Evolutionary conservation across 1,139 yeast species (phyloP), one percentile per base, ranked within the genome.

Genomic region (Pichia sp.): DNA sequence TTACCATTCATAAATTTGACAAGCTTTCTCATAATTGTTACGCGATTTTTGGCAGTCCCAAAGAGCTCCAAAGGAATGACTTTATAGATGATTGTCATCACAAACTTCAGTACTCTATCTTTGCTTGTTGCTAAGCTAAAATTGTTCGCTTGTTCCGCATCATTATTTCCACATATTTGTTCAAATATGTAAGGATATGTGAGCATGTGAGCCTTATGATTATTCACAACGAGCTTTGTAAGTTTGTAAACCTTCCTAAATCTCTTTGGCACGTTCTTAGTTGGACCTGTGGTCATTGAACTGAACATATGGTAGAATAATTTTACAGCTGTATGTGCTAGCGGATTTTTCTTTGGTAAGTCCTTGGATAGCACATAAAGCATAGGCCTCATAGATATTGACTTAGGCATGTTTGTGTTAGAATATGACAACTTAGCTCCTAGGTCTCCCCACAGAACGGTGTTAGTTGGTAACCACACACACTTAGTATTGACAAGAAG

Each of bases 31-130:
- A 64, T 52, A 0, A 83, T 49, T 1, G 53, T 41, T 0, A 63
- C 39, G 51, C 71, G 70, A 49, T 84, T 85, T 6, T 47, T 42
- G 2, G 43, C 42, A 1, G 73, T 55, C 0, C 95, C 95, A 63
- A 81, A 72, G 2, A 72, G 46, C 9, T 61, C 64, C 3, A 52
- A 29, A 0, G 91, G 86, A 22, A 82, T 58, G 1, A 80, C 41
- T 35, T 64, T 67, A 8, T 69, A 71, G 4, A 72, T 39, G 1
- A 74, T 40, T 1, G 63, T 50, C 3, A 67, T 46, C 2, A 72
- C 50, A 44, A 74, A 70, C 31, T 50, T 56, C 0, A 66, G 47
- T 0, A 79, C 74, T 0, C 42, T 30, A 11, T 47, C 42, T 19
- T 53, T 46, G 2, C 53, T 40, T 1, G 64, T 52, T 1, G 62